Evolutionary conservation across 257 asterid genomes (phyloP).

Genomic region (Datura wrightii): DNA sequence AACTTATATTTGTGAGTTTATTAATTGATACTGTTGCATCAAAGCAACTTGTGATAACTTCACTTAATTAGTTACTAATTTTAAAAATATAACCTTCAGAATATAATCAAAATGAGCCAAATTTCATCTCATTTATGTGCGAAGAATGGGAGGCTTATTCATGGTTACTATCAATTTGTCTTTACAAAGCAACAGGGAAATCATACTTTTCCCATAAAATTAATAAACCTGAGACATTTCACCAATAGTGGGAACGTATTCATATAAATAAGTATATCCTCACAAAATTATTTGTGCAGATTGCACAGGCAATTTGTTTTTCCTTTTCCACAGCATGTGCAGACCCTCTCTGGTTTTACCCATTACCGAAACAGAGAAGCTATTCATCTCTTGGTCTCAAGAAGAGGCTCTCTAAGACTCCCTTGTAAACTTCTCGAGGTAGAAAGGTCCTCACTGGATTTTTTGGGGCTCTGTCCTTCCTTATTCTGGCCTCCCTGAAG

Average conservation of each 20-base stretch:
- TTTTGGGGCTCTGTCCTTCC: slow-evolving; percentile 56
- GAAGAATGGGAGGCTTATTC: background rate
- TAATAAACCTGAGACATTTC: background rate
- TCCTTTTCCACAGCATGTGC: background rate
- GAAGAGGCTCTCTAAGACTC: slow-evolving; percentile 48
- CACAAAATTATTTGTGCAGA: slow-evolving; percentile 17
- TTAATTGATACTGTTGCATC: background rate
- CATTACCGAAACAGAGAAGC: background rate
- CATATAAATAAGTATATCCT: slow-evolving; percentile 5
- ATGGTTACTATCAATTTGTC: background rate
- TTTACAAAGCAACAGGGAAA: background rate
- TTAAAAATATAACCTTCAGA: background rate
- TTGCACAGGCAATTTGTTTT: background rate
- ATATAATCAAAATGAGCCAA: background rate
- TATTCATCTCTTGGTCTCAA: slow-evolving; percentile 41
- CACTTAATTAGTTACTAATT: background rate
- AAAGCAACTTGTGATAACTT: background rate
- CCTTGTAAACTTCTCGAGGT: slow-evolving; percentile 41
- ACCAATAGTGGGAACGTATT: background rate
- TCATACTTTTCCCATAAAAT: background rate
- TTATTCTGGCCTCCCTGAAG: slow-evolving; percentile 68
- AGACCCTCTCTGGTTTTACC: background rate
- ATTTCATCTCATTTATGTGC: background rate
- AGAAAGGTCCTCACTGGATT: slow-evolving; percentile 51
- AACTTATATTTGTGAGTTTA: background rate